Base-by-base conservation (phyloP, 306 rosid species). In the Vigna nakashimae region DNA sequence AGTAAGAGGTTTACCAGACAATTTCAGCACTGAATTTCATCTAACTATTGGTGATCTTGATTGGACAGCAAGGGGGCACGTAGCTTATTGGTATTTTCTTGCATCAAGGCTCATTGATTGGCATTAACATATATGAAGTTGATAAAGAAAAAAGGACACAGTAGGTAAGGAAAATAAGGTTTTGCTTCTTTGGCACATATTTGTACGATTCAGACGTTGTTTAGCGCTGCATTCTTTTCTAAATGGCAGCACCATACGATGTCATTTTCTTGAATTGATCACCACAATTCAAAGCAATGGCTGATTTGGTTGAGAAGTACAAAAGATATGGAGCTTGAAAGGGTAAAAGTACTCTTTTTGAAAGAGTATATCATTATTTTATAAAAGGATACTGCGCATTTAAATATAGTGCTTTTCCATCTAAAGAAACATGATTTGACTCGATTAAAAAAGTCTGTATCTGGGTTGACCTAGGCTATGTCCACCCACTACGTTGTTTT, bases 341-440 rank as follows among this genome's bases (percentile, higher is more conserved):
- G 11, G 46, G 46, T 42, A 42, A 42, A 42, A 42, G 3, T 11
- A 2, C 13, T 40, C 45, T 42, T 42, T 42, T 2, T 42, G 46
- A 9, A 40, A 42, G 9, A 1, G 10, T 42, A 42, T 9, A 42
- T 42, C 10, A 42, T 9, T 42, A 42, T 2, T 42, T 42, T 42
- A 0, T 12, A 9, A 30, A 42, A 2, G 13, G 46, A 2, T 36
- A 36, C 9, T 36, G 2, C 2, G 8, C 45, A 40, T 8, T 9
- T 42, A 42, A 42, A 9, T 42, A 9, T 26, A 46, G n/a, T 59
- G 69, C 57, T 65, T 71, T 80, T 81, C 42, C 59, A 46, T 66
- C 58, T 68, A 66, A 56, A 78, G 36, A 74, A 78, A 75, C 57
- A 74, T 79, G 51, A 71, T 84, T 84, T 82, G 92, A 89, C 91